Base-by-base conservation (phyloP, 169 alveolate species). In the Blepharisma undulans region DNA sequence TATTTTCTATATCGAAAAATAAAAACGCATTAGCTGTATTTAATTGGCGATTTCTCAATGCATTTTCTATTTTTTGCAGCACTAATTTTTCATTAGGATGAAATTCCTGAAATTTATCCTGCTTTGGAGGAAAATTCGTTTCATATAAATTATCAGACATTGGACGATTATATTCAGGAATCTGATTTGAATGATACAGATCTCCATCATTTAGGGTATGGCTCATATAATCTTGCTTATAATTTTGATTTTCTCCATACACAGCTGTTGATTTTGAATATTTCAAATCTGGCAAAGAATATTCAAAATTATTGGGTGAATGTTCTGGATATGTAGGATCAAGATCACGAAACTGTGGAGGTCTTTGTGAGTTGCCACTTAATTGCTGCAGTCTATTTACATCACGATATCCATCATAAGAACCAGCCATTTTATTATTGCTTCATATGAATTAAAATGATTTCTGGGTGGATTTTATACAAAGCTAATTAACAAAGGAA, bases 1-100 rank as follows among this genome's bases (percentile, higher is more conserved):
- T 90, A 66, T 91, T 76, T 78, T 93, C 93, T 66, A 66, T 82
- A 89, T 93, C 95, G 74, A 93, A 93, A 27, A 93, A 59, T 16
- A 71, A 76, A 93, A 93, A 93, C 29, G 93, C 93, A 77, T 87
- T 80, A 72, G 84, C 84, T 90, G 91, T 84, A 71, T 88, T 88
- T 76, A 91, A 84, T 76, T 90, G 91, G 88, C 91, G 90, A 32
- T 93, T 90, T n/a, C 48, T 27, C 14, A 79, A 32, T 8, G 30
- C 61, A 29, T 27, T 30, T 27, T 22, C 87, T 12, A 79, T 79
- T 79, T 59, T 88, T 92, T 93, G 32, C 80, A 84, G 8, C 66
- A 27, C 22, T 60, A n/a, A 18, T 92, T 92, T 32, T 90, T 90
- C 86, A 48, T 48, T 1, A 2, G 66, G 66, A 48, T 10, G 66